A percentile compares a stretch with the other conserved stretches of the same genome.
Evolutionary conservation across 1,139 yeast species (phyloP).

Genomic region (Yamadazyma trypodendri): DNA sequence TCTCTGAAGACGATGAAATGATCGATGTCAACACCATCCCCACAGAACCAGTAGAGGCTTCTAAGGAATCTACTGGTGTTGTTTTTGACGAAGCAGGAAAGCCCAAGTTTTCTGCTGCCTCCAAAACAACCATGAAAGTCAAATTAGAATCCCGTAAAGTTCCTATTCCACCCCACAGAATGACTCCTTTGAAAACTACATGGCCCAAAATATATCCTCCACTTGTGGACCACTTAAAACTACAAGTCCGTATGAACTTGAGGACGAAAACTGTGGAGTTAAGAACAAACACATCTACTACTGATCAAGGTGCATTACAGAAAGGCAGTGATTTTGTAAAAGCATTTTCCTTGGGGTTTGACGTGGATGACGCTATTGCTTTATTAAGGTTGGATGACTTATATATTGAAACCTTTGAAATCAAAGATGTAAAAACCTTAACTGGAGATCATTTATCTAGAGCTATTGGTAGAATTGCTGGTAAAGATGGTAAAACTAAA

Average conservation of each 20-base stretch:
- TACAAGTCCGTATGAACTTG: slow-evolving; percentile 94
- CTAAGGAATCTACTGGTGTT: slow-evolving; percentile 47
- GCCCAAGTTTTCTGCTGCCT: slow-evolving; percentile 81
- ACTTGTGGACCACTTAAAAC: slow-evolving; percentile 85
- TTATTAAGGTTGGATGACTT: slow-evolving; percentile 89
- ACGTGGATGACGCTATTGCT: slow-evolving; percentile 95
- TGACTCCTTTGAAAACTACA: slow-evolving; percentile 83
- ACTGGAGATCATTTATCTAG: slow-evolving; percentile 95
- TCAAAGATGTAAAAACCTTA: slow-evolving; percentile 93
- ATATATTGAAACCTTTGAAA: slow-evolving; percentile 93
- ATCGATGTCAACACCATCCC: slow-evolving; percentile 59
- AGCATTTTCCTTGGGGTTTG: slow-evolving; percentile 95
- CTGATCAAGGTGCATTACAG: slow-evolving; percentile 91
- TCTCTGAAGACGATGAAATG: slow-evolving; percentile 54
- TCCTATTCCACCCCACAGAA: slow-evolving; percentile 94
- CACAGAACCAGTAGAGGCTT: slow-evolving; percentile 18
- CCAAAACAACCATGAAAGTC: slow-evolving; percentile 63
- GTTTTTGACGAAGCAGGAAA: slow-evolving; percentile 85
- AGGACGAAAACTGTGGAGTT: slow-evolving; percentile 82
- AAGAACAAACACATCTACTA: slow-evolving; percentile 75
- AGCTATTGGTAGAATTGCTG: slow-evolving; percentile 99
- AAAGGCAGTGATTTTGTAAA: slow-evolving; percentile 96
- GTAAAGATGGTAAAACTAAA: slow-evolving; percentile 98
- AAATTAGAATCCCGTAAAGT: slow-evolving; percentile 85
- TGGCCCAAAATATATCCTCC: slow-evolving; percentile 98